Base-by-base conservation (phyloP, 83 land plant genomes). In the Thuja plicata region DNA sequence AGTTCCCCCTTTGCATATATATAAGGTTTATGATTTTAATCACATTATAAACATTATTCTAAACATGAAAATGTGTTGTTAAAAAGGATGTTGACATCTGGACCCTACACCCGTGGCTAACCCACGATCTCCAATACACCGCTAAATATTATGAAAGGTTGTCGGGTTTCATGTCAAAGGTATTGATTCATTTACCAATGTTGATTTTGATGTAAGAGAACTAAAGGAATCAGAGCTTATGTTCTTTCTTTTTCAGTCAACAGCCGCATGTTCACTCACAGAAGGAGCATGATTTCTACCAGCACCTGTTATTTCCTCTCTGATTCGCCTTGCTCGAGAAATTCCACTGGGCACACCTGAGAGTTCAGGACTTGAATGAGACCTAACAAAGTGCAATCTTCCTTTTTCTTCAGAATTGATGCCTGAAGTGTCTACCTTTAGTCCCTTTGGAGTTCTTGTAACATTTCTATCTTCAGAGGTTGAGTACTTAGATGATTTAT, bases 351-450 rank as follows among this genome's bases (percentile, higher is more conserved):
- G 89, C 38, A 90, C 66, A 19, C 91, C 93, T 24, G 94, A 91
- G 45, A 95, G 94, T 52, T 93, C 94, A 40, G 97, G 97, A 62
- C 95, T 95, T 30, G 97, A 95, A 10, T 76, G 86, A 54, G 97
- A 92, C 87, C 97, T 92, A 40, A 91, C 92, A 91, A 95, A 93
- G 62, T 87, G 90, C 86, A 50, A 92, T 82, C 90, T 92, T n/a
- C 87, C 90, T 45, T 93, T 92, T 27, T 78, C 79, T 88, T 93
- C 92, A 80, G 77, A 82, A 43, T 87, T 50, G 30, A 74, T 87
- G 1, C 84, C 83, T 11, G 87, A 50, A 37, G 73, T 73, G 76
- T 93, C 92, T 73, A 91, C 78, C 40, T 87, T 90, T 6, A 40
- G 84, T 43, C 73, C 73, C 89, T 88, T 93, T 35, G 85, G 91